Percentiles rank a stretch among this genome's conserved stretches.
phyloP scores from a whole-genome alignment of 2,329 filamentous ascomycete species.

The Alternaria brassicae region DNA sequence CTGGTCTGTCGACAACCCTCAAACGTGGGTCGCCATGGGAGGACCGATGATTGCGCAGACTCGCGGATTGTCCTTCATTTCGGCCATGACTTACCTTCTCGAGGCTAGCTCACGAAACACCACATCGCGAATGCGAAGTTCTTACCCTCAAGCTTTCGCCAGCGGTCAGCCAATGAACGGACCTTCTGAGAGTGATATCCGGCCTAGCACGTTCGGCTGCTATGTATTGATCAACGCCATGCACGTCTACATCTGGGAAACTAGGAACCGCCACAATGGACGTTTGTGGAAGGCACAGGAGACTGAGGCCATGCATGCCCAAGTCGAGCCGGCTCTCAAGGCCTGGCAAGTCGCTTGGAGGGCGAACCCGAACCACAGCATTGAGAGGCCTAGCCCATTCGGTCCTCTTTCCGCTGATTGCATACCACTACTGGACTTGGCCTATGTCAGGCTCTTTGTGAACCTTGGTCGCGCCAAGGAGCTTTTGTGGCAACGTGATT shows the following conservation, averaged over 20 bases:
- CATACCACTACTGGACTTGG: slow-evolving; percentile 87
- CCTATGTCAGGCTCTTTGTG: slow-evolving; percentile 90
- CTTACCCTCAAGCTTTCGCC: slow-evolving; percentile 58
- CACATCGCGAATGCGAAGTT: slow-evolving; percentile 47
- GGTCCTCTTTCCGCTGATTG: slow-evolving; percentile 88
- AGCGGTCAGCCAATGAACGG: slow-evolving; percentile 58
- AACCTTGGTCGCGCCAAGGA: slow-evolving; percentile 93
- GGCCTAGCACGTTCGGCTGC: slow-evolving; percentile 90
- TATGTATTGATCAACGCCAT: slow-evolving; percentile 90
- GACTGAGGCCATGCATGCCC: slow-evolving; percentile 93
- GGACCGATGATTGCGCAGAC: slow-evolving; percentile 73
- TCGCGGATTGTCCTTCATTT: slow-evolving; percentile 79
- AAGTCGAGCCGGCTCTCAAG: slow-evolving; percentile 91
- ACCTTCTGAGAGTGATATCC: slow-evolving; percentile 67
- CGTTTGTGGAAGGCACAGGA: slow-evolving; percentile 90
- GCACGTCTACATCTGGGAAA: slow-evolving; percentile 99
- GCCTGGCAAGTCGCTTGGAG: slow-evolving; percentile 96
- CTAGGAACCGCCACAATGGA: slow-evolving; percentile 85
- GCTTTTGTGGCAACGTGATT: slow-evolving; percentile 92
- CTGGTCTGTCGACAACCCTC: slow-evolving; percentile 82
- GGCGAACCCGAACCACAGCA: slow-evolving; percentile 81
- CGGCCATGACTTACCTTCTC: slow-evolving; percentile 80
- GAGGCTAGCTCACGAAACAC: slow-evolving; percentile 73
- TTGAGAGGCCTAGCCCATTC: slow-evolving; percentile 84
- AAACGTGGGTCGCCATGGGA: slow-evolving; percentile 80